phyloP scores from a whole-genome alignment of 441 rosid genomes.

The Erysimum cheiri region DNA sequence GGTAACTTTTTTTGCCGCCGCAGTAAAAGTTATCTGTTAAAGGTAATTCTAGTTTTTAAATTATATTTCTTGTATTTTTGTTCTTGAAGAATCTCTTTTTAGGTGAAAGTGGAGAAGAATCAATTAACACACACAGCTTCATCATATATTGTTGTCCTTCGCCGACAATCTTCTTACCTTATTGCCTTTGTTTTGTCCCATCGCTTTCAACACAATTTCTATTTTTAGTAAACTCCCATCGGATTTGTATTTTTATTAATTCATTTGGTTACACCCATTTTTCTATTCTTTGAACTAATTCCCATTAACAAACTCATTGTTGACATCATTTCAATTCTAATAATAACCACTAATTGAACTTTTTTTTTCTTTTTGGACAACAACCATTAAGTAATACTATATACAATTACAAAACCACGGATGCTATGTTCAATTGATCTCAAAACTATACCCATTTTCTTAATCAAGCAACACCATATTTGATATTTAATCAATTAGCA shows the following conservation, averaged over 20 bases:
- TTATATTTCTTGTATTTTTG: slow-evolving; percentile 2
- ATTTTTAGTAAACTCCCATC: slow-evolving; percentile 37
- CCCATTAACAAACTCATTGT: not conserved
- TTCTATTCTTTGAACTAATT: not conserved
- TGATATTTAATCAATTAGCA: not conserved
- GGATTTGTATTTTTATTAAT: slow-evolving; percentile 1
- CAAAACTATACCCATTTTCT: not conserved
- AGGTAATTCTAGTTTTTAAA: not conserved
- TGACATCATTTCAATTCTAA: not conserved
- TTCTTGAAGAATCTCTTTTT: slow-evolving; percentile 23
- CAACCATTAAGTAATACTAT: not conserved
- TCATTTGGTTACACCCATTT: not conserved
- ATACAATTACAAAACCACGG: not conserved
- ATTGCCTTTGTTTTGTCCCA: slow-evolving; percentile 45
- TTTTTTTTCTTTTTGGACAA: too few species aligned
- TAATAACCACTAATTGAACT: not conserved
- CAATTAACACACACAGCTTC: slow-evolving; percentile 30
- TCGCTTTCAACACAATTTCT: slow-evolving; percentile 42
- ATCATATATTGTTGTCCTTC: slow-evolving; percentile 41
- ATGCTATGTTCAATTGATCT: not conserved
- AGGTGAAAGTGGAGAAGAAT: slow-evolving; percentile 36
- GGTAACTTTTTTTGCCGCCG: not conserved
- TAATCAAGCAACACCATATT: not conserved
- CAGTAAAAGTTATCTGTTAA: slow-evolving; percentile 5
- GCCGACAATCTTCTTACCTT: slow-evolving; percentile 46